These are phyloP conservation scores for Ambrosia hybrid DNA, from an alignment of 140 eudicot genomes.

Conservation along the genomic window DNA sequence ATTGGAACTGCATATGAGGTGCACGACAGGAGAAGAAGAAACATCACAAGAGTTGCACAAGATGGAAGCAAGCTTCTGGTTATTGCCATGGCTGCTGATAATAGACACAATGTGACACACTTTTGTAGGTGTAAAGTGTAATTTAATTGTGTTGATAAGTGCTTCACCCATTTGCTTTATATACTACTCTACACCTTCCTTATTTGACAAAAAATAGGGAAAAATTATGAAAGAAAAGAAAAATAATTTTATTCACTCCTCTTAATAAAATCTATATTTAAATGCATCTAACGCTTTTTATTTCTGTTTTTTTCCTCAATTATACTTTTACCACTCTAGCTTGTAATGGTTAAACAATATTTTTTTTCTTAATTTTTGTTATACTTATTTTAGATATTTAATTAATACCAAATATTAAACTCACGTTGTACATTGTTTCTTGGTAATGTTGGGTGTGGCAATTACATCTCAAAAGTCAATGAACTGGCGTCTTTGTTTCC, in stretches of 20 bases:
- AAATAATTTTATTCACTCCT: not conserved
- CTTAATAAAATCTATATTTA: not conserved
- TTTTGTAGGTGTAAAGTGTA: constrained; percentile 31
- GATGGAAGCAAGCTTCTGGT: constrained; percentile 21
- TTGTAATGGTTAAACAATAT: not conserved
- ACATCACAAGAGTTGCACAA: constrained; percentile 27
- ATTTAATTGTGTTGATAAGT: constrained; percentile 26
- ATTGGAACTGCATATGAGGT: constrained; percentile 52
- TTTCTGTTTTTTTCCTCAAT: not conserved
- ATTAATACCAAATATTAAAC: not conserved
- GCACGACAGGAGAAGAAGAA: constrained; percentile 35
- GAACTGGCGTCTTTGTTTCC: constrained; percentile 32
- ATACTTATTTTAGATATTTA: not conserved
- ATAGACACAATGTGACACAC: constrained; percentile 26
- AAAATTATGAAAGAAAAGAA: not conserved
- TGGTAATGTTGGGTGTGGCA: constrained; percentile 37
- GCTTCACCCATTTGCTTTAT: constrained; percentile 39
- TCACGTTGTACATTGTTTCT: not conserved
- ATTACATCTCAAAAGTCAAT: constrained; percentile 39
- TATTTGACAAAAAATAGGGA: constrained; percentile 22
- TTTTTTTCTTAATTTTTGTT: not conserved
- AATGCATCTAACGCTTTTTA: not conserved
- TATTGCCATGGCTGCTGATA: constrained; percentile 32
- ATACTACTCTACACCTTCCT: constrained; percentile 30
- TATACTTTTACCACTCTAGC: constrained; percentile 1